A percentile compares a stretch with the other conserved stretches of the same genome.
Conservation (phyloP, 2,329 filamentous ascomycete species). For the Lasiodiplodia citricola region DNA sequence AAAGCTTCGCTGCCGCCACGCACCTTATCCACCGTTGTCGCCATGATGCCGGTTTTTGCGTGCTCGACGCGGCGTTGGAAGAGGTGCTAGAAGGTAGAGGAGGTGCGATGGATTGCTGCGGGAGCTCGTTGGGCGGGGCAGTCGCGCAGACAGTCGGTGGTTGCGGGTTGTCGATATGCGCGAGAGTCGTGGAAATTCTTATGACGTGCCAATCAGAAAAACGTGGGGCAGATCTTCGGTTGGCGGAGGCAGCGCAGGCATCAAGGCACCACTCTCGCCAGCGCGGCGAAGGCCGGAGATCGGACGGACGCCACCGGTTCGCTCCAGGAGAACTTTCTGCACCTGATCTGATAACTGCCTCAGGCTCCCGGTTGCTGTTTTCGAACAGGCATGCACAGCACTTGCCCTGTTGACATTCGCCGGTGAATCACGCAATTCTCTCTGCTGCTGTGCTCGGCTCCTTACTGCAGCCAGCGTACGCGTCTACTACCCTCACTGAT, state of each 20-base stretch:
- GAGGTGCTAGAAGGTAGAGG: background rate
- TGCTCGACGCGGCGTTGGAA: background rate
- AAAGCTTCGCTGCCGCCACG: slow-evolving; percentile 35
- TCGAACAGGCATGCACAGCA: background rate
- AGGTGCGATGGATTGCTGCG: too few relatives aligned
- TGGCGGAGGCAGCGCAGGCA: background rate
- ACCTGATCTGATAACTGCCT: background rate
- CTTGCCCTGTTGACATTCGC: background rate
- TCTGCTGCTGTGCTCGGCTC: slow-evolving; percentile 11
- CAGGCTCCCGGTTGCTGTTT: background rate
- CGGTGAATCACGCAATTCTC: slow-evolving; percentile 18
- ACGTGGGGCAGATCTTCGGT: slow-evolving; percentile 13
- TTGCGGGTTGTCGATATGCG: slow-evolving; percentile 1
- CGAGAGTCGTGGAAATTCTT: background rate
- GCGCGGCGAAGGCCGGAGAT: background rate
- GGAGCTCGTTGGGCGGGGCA: background rate
- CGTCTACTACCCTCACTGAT: slow-evolving; percentile 15
- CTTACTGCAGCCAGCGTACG: slow-evolving; percentile 16
- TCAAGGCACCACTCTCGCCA: background rate
- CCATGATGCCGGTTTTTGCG: slow-evolving; percentile 66
- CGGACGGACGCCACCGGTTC: background rate
- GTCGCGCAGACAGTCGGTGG: slow-evolving; percentile 26
- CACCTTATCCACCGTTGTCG: slow-evolving; percentile 97
- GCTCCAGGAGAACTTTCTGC: background rate
- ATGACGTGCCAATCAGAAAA: slow-evolving; percentile 19